Conservation (phyloP, 2,329 filamentous ascomycete genomes). For the Hypoxylon sp. region DNA sequence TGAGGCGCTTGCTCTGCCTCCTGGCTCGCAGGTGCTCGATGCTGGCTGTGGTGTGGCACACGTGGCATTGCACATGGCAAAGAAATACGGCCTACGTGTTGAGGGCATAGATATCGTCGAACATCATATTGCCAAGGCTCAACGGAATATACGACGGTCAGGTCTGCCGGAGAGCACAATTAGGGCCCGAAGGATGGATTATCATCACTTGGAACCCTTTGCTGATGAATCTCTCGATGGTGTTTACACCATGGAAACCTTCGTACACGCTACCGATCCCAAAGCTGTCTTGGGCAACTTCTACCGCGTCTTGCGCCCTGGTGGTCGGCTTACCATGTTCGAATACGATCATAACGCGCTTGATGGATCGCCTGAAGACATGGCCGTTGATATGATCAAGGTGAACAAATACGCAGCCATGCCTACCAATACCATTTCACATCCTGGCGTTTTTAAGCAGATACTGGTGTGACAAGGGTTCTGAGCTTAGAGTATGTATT, state of each 20-base stretch:
- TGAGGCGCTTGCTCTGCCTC: slow-evolving; percentile 48
- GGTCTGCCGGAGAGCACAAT: slow-evolving; percentile 49
- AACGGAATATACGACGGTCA: slow-evolving; percentile 49
- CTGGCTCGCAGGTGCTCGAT: slow-evolving; percentile 57
- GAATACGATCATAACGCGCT: slow-evolving; percentile 56
- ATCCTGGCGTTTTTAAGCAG: slow-evolving; percentile 50
- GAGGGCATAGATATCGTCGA: slow-evolving; percentile 59
- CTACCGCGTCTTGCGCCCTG: slow-evolving; percentile 56
- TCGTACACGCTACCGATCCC: slow-evolving; percentile 62
- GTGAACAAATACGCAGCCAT: slow-evolving; percentile 56
- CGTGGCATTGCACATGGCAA: slow-evolving; percentile 59
- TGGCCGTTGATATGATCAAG: slow-evolving; percentile 42
- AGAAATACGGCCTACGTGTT: slow-evolving; percentile 50
- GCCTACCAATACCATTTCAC: slow-evolving; percentile 53
- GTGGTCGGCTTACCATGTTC: slow-evolving; percentile 55
- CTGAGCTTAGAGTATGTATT: too few relatives aligned
- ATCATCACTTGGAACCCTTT: slow-evolving; percentile 58
- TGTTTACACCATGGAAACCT: slow-evolving; percentile 64
- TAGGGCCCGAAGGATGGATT: slow-evolving; percentile 55
- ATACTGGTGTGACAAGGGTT: too few relatives aligned
- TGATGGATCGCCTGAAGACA: slow-evolving; percentile 43
- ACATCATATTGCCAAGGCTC: slow-evolving; percentile 56
- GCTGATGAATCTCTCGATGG: slow-evolving; percentile 55
- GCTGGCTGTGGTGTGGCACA: slow-evolving; percentile 60
- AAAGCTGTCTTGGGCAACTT: slow-evolving; percentile 55